Evolutionary conservation across 129 eudicot species (phyloP).

Genomic region (Arctium minus): DNA sequence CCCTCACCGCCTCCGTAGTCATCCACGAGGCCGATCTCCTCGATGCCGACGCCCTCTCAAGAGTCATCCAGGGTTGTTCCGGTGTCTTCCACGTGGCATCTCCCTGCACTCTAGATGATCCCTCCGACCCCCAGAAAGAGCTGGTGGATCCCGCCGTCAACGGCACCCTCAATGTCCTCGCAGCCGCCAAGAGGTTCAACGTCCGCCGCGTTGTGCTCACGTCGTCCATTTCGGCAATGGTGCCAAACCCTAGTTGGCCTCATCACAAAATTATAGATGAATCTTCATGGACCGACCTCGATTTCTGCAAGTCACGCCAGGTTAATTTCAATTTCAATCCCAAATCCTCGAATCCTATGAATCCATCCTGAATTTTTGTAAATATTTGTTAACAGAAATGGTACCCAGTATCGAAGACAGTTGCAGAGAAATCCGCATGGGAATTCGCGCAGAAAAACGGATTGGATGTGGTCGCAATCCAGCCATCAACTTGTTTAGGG

Average conservation of each 20-base stretch:
- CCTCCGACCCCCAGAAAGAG: conserved; percentile 43
- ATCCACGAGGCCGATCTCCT: conserved; percentile 59
- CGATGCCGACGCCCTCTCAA: conserved; percentile 42
- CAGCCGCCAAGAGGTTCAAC: conserved; percentile 45
- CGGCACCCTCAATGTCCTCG: conserved; percentile 64
- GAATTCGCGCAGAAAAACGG: conserved; percentile 53
- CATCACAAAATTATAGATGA: conserved; percentile 42
- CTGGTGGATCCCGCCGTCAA: conserved; percentile 66
- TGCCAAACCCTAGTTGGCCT: conserved; percentile 70
- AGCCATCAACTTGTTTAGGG: conserved; percentile 70
- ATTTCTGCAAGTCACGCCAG: conserved; percentile 63
- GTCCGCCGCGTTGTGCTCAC: conserved; percentile 78
- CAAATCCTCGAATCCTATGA: too few species aligned
- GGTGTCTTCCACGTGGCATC: conserved; percentile 91
- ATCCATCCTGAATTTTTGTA: too few species aligned
- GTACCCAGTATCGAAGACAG: conserved; percentile 79
- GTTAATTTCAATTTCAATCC: conserved; percentile 11
- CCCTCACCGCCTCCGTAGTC: conserved; percentile 43
- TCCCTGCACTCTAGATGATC: conserved; percentile 72
- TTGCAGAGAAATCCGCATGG: conserved; percentile 81
- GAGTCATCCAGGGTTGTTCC: conserved; percentile 48
- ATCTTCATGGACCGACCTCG: conserved; percentile 74
- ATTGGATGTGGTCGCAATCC: conserved; percentile 58
- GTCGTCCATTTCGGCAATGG: conserved; percentile 71
- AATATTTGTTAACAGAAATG: conserved; percentile 45